Conservation (phyloP, 2,329 filamentous ascomycete genomes). For the Monosporascus sp. region DNA sequence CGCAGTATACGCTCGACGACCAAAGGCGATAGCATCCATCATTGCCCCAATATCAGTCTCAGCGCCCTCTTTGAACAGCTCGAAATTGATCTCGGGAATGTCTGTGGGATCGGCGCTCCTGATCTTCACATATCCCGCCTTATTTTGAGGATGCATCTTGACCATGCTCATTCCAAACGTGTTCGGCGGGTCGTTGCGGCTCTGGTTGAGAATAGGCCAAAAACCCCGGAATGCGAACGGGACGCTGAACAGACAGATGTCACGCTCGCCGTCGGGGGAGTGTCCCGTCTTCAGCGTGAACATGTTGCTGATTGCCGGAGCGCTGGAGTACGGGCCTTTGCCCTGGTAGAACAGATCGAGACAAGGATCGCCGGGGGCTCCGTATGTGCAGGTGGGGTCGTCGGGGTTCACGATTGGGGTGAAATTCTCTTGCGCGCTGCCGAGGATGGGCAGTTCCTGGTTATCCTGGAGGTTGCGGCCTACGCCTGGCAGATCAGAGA, state of each 20-base stretch:
- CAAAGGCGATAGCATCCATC: neutral
- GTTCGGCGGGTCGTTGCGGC: neutral
- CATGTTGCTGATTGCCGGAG: no score
- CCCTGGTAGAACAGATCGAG: no score
- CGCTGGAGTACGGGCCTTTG: no score
- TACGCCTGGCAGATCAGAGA: slow-evolving; percentile 51
- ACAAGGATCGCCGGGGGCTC: no score
- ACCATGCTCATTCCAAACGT: neutral
- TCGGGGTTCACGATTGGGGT: neutral
- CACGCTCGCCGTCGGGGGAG: no score
- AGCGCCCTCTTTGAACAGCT: neutral
- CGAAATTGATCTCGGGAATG: neutral
- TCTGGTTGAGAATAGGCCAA: neutral
- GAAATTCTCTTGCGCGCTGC: neutral
- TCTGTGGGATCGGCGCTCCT: neutral
- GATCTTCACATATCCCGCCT: neutral
- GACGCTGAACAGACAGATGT: neutral
- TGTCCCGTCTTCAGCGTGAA: neutral
- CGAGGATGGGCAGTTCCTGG: neutral
- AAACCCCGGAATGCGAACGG: neutral
- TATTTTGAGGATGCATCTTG: neutral
- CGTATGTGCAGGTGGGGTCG: neutral
- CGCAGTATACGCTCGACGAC: no score
- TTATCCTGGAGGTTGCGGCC: slow-evolving; percentile 52
- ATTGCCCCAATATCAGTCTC: neutral